These are phyloP conservation scores for Russula sp. DNA, from an alignment of 768 basidiomycete species.

Conservation along the genomic window DNA sequence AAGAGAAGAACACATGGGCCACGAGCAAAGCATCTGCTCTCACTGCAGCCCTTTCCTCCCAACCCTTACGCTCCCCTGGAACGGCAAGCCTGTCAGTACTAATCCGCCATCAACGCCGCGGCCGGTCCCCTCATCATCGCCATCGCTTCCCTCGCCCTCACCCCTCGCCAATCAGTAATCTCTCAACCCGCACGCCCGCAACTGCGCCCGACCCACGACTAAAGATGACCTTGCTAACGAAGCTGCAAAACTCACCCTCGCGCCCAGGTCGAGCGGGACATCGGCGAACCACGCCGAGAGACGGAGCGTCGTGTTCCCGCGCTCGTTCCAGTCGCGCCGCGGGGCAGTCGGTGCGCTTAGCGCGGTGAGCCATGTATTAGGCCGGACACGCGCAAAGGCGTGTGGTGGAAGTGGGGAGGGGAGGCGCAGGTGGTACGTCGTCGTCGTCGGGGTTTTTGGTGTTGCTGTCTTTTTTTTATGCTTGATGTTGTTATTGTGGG, in stretches of 20 bases:
- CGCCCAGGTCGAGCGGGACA: conserved; percentile 70
- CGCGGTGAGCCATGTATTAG: conserved; percentile 59
- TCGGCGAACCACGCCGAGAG: conserved; percentile 67
- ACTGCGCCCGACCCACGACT: conserved; percentile 5
- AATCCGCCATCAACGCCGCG: neutral
- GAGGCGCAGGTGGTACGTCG: conserved; percentile 38
- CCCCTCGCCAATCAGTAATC: conserved; percentile 3
- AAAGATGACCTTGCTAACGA: conserved; percentile 49
- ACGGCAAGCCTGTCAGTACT: conserved; percentile 20
- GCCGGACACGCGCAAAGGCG: conserved; percentile 73
- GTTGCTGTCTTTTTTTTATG: neutral
- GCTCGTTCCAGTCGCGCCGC: conserved; percentile 37
- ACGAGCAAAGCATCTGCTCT: neutral
- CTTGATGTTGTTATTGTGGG: neutral
- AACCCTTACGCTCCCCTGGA: conserved; percentile 17
- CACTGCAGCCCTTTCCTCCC: conserved; percentile 1
- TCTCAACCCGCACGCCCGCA: conserved; percentile 20
- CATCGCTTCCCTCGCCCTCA: too few relatives aligned
- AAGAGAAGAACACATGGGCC: too few relatives aligned
- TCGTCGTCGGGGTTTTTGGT: conserved; percentile 20
- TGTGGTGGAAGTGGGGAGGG: conserved; percentile 56
- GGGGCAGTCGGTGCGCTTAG: conserved; percentile 37
- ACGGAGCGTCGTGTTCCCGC: conserved; percentile 44
- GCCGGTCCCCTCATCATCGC: neutral
- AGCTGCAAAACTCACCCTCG: conserved; percentile 67